Conservation (phyloP, 169 alveolate genomes). For the Cystoisospora suis region DNA sequence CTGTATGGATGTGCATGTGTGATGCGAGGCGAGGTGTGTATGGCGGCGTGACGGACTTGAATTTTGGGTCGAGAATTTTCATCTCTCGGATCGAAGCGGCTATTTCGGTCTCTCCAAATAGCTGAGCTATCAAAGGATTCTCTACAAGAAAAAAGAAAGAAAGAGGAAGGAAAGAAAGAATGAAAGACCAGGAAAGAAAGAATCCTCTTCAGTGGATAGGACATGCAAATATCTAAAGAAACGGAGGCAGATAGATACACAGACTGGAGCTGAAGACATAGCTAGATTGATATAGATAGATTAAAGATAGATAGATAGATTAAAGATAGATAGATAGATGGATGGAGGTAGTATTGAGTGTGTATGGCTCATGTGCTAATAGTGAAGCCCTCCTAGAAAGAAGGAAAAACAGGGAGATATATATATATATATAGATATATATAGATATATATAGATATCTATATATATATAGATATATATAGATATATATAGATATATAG, state of each 20-base stretch:
- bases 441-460: not conserved
- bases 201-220: not conserved
- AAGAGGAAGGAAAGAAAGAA: not conserved
- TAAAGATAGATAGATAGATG: not conserved
- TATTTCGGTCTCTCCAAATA: conserved; percentile 86
- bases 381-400: too few relatives aligned
- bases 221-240: not conserved
- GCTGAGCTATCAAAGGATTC: conserved; percentile 80
- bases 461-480: not conserved
- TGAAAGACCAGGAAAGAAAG: not conserved
- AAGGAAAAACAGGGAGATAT: not conserved
- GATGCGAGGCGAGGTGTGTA: not conserved
- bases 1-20: not conserved
- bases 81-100: conserved; percentile 87
- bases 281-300: not conserved
- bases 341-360: too few relatives aligned
- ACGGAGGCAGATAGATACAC: not conserved
- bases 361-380: too few relatives aligned
- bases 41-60: conserved; percentile 56
- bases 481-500: not conserved
- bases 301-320: not conserved
- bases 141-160: conserved; percentile 35
- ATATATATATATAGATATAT: not conserved
- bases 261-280: not conserved
- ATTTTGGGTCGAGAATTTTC: conserved; percentile 85